A percentile compares a stretch with the other conserved stretches of the same genome.
Conservation (phyloP, 805 yeast genomes). For the Monosporozyma aquatica region DNA sequence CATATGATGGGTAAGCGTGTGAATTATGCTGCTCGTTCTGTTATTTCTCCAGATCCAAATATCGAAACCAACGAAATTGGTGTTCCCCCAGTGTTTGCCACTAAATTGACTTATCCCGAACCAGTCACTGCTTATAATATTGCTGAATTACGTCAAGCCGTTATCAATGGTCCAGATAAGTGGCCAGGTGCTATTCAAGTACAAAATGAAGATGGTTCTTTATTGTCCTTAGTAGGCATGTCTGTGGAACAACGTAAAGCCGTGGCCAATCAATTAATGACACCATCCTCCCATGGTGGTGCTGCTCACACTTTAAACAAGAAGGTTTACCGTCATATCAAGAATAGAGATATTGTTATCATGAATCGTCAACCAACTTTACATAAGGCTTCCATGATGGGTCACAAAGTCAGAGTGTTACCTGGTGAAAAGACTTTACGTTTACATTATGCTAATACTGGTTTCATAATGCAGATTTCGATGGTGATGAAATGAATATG, state of each 20-base stretch:
- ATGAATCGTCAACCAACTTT: slow-evolving; percentile 99
- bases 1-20: slow-evolving; percentile 99
- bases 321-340: slow-evolving; percentile 90
- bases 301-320: slow-evolving; percentile 64
- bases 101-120: slow-evolving; percentile 92
- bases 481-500: slow-evolving; percentile 99
- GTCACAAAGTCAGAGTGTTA: slow-evolving; percentile 91
- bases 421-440: slow-evolving; percentile 97
- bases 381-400: slow-evolving; percentile 99
- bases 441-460: slow-evolving; percentile 96
- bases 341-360: slow-evolving; percentile 87
- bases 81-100: slow-evolving; percentile 97
- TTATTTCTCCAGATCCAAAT: slow-evolving; percentile 97
- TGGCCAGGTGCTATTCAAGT: slow-evolving; percentile 99
- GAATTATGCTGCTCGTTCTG: slow-evolving; percentile 97
- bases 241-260: slow-evolving; percentile 90
- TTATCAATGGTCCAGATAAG: slow-evolving; percentile 90
- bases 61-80: slow-evolving; percentile 97
- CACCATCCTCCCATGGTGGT: slow-evolving; percentile 59
- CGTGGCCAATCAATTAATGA: slow-evolving; percentile 83
- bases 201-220: slow-evolving; percentile 88
- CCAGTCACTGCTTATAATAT: slow-evolving; percentile 92
- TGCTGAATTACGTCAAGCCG: slow-evolving; percentile 85
- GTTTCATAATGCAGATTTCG: slow-evolving; percentile 97
- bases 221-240: slow-evolving; percentile 80